Conservation (phyloP, 73 alveolate genomes). For the Breviolum minutum region DNA sequence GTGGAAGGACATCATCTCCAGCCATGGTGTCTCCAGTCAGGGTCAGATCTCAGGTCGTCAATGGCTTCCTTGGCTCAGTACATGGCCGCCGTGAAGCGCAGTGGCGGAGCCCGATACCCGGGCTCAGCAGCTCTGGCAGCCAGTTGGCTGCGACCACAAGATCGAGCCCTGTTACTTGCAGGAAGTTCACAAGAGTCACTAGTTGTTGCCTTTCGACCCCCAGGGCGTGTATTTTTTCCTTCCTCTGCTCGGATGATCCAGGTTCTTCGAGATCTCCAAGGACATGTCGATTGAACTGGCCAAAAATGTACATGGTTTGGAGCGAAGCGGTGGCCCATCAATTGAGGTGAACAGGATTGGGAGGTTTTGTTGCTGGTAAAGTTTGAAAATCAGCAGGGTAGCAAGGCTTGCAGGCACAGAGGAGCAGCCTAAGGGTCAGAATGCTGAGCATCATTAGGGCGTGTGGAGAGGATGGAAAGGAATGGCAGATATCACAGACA, state of each 20-base stretch:
- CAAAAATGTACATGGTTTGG: neutral
- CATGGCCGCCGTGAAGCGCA: neutral
- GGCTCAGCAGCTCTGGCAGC: constrained; percentile 69
- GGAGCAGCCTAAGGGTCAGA: no score
- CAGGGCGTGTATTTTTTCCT: neutral
- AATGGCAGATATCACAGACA: neutral
- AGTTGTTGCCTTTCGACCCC: neutral
- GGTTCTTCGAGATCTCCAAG: constrained; percentile 58
- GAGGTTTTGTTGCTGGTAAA: no score
- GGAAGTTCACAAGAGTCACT: neutral
- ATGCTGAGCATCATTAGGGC: no score
- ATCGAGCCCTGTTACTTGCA: constrained; percentile 13
- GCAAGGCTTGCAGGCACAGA: no score
- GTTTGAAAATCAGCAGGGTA: no score
- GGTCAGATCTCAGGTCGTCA: neutral
- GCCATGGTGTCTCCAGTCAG: no score
- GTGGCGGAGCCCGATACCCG: constrained; percentile 12
- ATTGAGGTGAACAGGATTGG: neutral
- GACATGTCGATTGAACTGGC: constrained; percentile 11
- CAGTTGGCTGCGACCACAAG: constrained; percentile 54
- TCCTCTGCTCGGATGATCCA: neutral
- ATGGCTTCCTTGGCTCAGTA: neutral
- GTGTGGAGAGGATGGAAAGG: no score
- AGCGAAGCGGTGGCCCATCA: neutral
- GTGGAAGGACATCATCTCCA: no score